These are phyloP conservation scores for Xerocomus brunneocitrinus DNA, from an alignment of 768 basidiomycete species.

Conservation along the genomic window DNA sequence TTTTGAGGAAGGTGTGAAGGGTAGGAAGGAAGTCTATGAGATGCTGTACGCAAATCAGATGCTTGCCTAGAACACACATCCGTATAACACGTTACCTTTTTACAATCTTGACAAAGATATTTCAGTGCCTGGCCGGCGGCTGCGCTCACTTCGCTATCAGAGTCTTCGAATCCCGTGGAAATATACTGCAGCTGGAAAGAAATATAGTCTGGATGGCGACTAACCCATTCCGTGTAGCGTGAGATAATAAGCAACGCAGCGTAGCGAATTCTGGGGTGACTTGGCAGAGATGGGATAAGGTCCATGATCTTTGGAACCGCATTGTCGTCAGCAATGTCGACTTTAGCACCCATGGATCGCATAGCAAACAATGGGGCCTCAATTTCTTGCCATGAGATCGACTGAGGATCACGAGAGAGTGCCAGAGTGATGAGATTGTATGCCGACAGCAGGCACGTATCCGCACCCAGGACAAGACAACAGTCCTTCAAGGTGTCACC, in stretches of 20 bases:
- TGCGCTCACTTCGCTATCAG: conserved; percentile 77
- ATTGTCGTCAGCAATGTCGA: conserved; percentile 75
- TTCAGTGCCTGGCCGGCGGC: conserved; percentile 96
- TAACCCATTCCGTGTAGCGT: conserved; percentile 96
- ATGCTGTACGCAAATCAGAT: conserved; percentile 47
- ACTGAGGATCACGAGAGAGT: conserved; percentile 53
- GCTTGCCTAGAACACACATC: conserved; percentile 6
- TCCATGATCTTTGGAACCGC: conserved; percentile 97
- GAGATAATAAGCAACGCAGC: conserved; percentile 93
- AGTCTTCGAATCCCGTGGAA: conserved; percentile 83
- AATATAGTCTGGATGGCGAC: conserved; percentile 83
- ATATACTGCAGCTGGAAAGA: conserved; percentile 84
- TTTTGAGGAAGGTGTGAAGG: conserved; percentile 81
- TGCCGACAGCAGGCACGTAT: conserved; percentile 74
- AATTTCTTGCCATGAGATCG: conserved; percentile 88
- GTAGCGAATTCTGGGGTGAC: conserved; percentile 89
- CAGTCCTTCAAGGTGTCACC: conserved; percentile 99
- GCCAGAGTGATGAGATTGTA: conserved; percentile 77
- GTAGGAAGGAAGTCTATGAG: conserved; percentile 89
- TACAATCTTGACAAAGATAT: conserved; percentile 96
- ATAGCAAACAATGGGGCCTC: conserved; percentile 97
- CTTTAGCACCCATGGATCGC: conserved; percentile 95
- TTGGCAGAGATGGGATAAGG: conserved; percentile 83
- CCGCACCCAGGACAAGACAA: conserved; percentile 87
- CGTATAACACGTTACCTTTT: conserved; percentile 45